These are phyloP conservation scores for Monascus ruber DNA, from an alignment of 2,329 filamentous ascomycete genomes.

Conservation along the genomic window DNA sequence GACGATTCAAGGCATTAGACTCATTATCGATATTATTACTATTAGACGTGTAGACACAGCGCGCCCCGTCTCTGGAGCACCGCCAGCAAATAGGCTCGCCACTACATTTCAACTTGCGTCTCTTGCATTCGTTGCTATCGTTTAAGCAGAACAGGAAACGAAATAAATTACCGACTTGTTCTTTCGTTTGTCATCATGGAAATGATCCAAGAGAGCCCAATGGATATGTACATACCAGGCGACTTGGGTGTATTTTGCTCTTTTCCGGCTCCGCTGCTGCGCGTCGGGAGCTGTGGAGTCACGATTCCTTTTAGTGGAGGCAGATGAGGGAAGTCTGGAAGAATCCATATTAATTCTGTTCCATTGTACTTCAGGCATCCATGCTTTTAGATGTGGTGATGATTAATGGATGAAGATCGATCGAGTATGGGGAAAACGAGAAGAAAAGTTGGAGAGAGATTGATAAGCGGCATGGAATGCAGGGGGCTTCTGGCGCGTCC, in stretches of 20 bases:
- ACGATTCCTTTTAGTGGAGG: background rate
- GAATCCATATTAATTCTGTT: too few relatives aligned
- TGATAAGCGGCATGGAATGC: too few relatives aligned
- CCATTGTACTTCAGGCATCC: too few relatives aligned
- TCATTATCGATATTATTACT: constrained; percentile 21
- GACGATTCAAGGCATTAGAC: constrained; percentile 1
- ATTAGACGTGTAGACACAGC: constrained; percentile 56
- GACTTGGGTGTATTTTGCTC: constrained; percentile 25
- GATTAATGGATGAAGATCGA: too few relatives aligned
- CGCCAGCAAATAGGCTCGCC: constrained; percentile 57
- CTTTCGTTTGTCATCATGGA: too few relatives aligned
- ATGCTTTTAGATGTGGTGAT: too few relatives aligned
- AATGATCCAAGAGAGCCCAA: background rate
- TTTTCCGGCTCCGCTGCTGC: constrained; percentile 15
- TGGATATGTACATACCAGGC: constrained; percentile 17
- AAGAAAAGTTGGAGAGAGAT: too few relatives aligned
- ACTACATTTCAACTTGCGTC: constrained; percentile 66
- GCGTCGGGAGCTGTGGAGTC: constrained; percentile 6
- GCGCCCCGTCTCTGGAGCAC: constrained; percentile 49
- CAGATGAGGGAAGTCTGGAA: background rate
- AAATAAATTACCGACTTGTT: too few relatives aligned
- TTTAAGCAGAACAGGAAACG: too few relatives aligned
- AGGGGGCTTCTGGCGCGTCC: too few relatives aligned
- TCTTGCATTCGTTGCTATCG: constrained; percentile 58
- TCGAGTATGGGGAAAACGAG: too few relatives aligned